phyloP scores from a whole-genome alignment of 768 basidiomycete species.

The Xerocomus brunneocitrinus region DNA sequence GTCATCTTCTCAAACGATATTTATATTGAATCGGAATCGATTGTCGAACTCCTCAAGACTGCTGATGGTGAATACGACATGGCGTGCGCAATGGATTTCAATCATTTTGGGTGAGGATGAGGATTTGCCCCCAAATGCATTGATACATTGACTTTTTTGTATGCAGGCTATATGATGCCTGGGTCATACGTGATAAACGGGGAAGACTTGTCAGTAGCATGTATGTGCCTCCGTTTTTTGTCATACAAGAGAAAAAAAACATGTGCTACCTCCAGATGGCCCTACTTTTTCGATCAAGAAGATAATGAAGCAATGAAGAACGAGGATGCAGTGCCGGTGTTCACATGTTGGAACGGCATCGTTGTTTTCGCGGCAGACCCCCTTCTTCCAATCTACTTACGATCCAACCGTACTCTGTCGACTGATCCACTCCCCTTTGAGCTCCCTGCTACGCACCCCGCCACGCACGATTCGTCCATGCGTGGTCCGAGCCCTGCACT shows the following conservation, averaged over 20 bases:
- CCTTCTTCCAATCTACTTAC: slow-evolving; percentile 36
- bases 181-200: slow-evolving; percentile 21
- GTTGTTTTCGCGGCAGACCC: slow-evolving; percentile 38
- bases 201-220: slow-evolving; percentile 14
- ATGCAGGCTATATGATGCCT: slow-evolving; percentile 19
- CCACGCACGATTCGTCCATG: slow-evolving; percentile 4
- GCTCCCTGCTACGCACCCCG: slow-evolving; percentile 15
- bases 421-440: slow-evolving; percentile 21
- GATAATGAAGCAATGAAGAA: slow-evolving; percentile 32
- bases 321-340: slow-evolving; percentile 41
- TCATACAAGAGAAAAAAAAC: background rate
- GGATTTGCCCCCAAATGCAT: slow-evolving; percentile 2
- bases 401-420: slow-evolving; percentile 36
- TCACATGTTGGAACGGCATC: slow-evolving; percentile 46
- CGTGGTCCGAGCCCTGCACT: slow-evolving; percentile 17
- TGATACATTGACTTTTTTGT: background rate
- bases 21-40: slow-evolving; percentile 36
- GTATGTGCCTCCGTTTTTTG: slow-evolving; percentile 1
- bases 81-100: slow-evolving; percentile 41
- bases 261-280: slow-evolving; percentile 24
- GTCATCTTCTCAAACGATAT: slow-evolving; percentile 43
- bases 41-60: slow-evolving; percentile 38
- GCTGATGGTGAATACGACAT: slow-evolving; percentile 38
- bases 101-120: slow-evolving; percentile 28
- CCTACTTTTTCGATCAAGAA: slow-evolving; percentile 39